Evolutionary conservation across 1,139 yeast genomes (phyloP).

Genomic region (Ashbya aceris): DNA sequence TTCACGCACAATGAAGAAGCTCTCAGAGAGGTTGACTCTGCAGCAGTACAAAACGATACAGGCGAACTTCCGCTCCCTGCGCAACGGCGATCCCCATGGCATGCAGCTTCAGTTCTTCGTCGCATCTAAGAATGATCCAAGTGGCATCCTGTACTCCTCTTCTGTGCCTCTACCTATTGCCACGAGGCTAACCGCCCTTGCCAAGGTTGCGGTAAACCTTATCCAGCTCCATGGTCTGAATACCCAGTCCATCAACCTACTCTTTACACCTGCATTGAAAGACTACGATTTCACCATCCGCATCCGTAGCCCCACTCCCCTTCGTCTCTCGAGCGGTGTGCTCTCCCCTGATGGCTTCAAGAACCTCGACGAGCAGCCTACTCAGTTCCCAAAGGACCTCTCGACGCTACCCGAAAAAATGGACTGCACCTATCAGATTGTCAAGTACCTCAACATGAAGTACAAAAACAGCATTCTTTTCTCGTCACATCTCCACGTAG

Average conservation of each 20-base stretch:
- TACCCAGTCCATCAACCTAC: conserved; percentile 40
- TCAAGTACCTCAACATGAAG: conserved; percentile 47
- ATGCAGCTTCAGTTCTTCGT: conserved; percentile 71
- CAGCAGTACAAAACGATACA: conserved; percentile 55
- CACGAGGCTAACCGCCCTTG: conserved; percentile 75
- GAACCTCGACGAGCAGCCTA: conserved; percentile 39
- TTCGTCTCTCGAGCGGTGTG: conserved; percentile 45
- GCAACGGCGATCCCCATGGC: conserved; percentile 75
- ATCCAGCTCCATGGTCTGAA: conserved; percentile 40
- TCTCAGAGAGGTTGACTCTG: conserved; percentile 57
- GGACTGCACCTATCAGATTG: conserved; percentile 50
- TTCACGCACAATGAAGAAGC: conserved; percentile 26
- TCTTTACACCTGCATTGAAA: conserved; percentile 71
- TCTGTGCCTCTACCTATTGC: conserved; percentile 69
- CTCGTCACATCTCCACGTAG: conserved; percentile 47
- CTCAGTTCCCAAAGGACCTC: conserved; percentile 27
- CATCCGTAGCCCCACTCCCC: conserved; percentile 40
- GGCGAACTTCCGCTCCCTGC: conserved; percentile 52
- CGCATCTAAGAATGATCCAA: conserved; percentile 70
- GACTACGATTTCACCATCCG: conserved; percentile 77
- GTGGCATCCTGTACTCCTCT: conserved; percentile 79
- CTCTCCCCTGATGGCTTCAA: conserved; percentile 50
- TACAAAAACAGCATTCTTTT: conserved; percentile 48
- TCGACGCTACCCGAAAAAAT: conserved; percentile 32
- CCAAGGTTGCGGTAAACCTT: conserved; percentile 62